Evolutionary conservation across 345 rosid species (phyloP).

Genomic region (Melaleuca quinquenervia): DNA sequence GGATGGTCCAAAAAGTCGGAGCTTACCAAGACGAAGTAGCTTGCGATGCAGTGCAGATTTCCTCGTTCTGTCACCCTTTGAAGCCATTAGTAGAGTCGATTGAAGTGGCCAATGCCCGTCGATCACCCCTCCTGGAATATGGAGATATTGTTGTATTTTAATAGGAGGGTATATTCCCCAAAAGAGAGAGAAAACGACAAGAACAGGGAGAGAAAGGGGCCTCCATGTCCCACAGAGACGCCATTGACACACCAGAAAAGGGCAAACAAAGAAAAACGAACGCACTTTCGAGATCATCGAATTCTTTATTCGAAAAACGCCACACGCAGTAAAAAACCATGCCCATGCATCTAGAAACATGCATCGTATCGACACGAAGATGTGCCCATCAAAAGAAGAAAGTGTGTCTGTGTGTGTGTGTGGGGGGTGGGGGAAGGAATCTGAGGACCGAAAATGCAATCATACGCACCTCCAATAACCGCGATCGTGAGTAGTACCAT

Average conservation of each 20-base stretch:
- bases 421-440: background rate
- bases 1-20: background rate
- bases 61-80: background rate
- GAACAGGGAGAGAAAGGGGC: background rate
- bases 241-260: background rate
- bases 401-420: no score
- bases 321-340: background rate
- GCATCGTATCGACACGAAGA: background rate
- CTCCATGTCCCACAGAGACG: background rate
- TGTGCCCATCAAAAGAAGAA: background rate
- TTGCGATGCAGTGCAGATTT: slow-evolving; percentile 32
- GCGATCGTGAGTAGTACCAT: background rate
- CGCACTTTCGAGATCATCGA: background rate
- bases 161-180: background rate
- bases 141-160: background rate
- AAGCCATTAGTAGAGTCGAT: background rate
- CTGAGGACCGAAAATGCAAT: background rate
- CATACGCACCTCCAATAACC: background rate
- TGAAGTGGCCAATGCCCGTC: background rate
- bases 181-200: background rate
- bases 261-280: background rate
- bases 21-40: slow-evolving; percentile 33
- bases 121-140: background rate
- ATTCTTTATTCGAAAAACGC: background rate
- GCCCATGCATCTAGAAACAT: background rate